A percentile compares a stretch with the other conserved stretches of the same genome.
Conservation (phyloP, 129 eudicot species). For the sunflower (Helianthus annuus) region HanXRQr2.0-SUNRISE NC_035436.2:173091223-173091722, state of each 20-base stretch:
- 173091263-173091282: slow-evolving; percentile 4
- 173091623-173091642: too few relatives aligned
- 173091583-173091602: slow-evolving; percentile 36
- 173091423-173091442: slow-evolving; percentile 38
- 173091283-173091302: not conserved
- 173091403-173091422: slow-evolving; percentile 30
- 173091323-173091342: not conserved
- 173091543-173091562: slow-evolving; percentile 47
- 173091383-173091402: slow-evolving; percentile 14
- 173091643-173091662: slow-evolving; percentile 29
- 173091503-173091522: slow-evolving; percentile 30
- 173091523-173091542: slow-evolving; percentile 20
- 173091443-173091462: slow-evolving; percentile 40
- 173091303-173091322: not conserved
- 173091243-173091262: not conserved
- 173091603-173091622: slow-evolving; percentile 28
- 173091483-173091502: slow-evolving; percentile 28
- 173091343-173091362: too few relatives aligned
- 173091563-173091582: slow-evolving; percentile 42
- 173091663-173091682: slow-evolving; percentile 35
- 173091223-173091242: too few relatives aligned
- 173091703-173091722: slow-evolving; percentile 56
- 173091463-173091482: slow-evolving; percentile 49
- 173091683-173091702: slow-evolving; percentile 19
- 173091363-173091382: not conserved